These are phyloP conservation scores for Cadophora malorum DNA, from an alignment of 2,329 filamentous ascomycete species.

Conservation along the genomic window DNA sequence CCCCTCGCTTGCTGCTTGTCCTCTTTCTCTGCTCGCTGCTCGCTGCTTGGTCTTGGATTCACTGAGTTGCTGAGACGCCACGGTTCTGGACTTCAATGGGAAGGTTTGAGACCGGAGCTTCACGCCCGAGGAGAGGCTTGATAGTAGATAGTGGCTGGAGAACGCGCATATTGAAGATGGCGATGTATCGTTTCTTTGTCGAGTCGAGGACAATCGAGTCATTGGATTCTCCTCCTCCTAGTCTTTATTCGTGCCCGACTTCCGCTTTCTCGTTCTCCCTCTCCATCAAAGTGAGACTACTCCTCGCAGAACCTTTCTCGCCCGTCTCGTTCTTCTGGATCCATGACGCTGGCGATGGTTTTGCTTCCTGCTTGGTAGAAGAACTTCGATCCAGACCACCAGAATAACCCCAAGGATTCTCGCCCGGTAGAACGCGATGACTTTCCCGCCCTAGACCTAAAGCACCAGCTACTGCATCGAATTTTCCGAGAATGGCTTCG, in stretches of 20 bases:
- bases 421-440: conserved; percentile 18
- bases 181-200: background rate
- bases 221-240: background rate
- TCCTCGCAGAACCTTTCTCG: background rate
- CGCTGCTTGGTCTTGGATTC: no score
- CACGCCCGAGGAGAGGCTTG: background rate
- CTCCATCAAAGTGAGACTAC: conserved; percentile 2
- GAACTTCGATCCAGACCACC: conserved; percentile 6
- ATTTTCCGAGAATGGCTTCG: conserved; percentile 22
- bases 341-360: background rate
- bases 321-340: background rate
- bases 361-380: background rate
- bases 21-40: background rate
- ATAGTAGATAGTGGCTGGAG: background rate
- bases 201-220: background rate
- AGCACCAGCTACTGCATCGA: conserved; percentile 23
- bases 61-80: background rate
- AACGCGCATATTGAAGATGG: background rate
- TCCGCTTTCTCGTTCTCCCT: background rate
- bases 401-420: conserved; percentile 19
- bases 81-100: background rate
- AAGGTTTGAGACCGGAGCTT: conserved; percentile 12
- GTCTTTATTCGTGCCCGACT: background rate
- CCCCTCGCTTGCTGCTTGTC: background rate
- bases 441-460: conserved; percentile 11